Base-by-base conservation (phyloP, 345 rosid genomes). In the Eucalyptus regnans region DNA sequence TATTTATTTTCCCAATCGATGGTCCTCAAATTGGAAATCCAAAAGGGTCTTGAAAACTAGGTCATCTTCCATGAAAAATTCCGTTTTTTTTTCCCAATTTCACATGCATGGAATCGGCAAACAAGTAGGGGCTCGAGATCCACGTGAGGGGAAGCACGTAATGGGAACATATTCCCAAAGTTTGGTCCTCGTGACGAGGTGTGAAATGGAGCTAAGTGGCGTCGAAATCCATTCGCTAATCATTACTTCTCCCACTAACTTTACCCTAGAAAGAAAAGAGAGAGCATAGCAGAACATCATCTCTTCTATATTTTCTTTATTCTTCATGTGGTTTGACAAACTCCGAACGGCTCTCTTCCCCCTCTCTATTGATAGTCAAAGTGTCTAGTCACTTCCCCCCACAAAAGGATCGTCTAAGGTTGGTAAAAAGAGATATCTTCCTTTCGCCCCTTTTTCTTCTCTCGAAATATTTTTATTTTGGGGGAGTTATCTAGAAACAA, bases 181-280 rank as follows among this genome's bases (percentile, higher is more conserved):
- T 88, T 90, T 89, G 94, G 91, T 91, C 91, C 91, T 90, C 90
- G 86, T 90, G 89, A 94, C 92, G 88, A 93, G 91, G 89, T 91
- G 87, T 92, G 89, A 31, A 44, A 48, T 22, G 12, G 52, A 50
- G 51, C 17, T 80, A 54, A 54, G 88, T 10, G 88, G 90, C 88
- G 89, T 94, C 91, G 52, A 92, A 91, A 89, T 91, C 91, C 88
- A 86, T 91, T 93, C 91, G 62, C 95, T 91, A 93, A 93, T 95
- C 93, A 95, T 95, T 92, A 92, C 94, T 89, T 93, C 94, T 88
- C 92, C 96, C 94, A 93, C 96, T 94, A 88, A 90, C 83, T 76
- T 41, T 76, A 11, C 83, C 48, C 48, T 41, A 9, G n/a, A n/a
- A 23, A 3, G 56, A 76, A 86, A 6, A 43, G 9, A 25, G 56